Base-by-base conservation (phyloP, 306 rosid genomes). In the Sesbania bispinosa region DNA sequence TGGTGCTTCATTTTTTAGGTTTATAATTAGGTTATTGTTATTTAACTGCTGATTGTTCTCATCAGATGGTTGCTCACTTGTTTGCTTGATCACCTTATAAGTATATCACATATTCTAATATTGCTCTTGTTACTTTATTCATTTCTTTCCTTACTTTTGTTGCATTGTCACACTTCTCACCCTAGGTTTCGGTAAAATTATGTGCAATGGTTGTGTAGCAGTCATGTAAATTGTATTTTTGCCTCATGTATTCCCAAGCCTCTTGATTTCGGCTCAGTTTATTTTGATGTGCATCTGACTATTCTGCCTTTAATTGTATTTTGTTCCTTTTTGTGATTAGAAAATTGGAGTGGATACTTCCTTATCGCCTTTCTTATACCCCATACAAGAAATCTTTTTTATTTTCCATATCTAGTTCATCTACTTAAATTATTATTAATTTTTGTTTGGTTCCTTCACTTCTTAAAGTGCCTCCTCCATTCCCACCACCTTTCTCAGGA, bases 401-500 rank as follows among this genome's bases (percentile, higher is more conserved):
- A 1, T 54, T 63, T 76, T 14, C 36, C 24, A 18, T 48, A 20
- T 21, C 26, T 48, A 47, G 65, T 47, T 73, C 30, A 35, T 69
- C 30, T 79, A 19, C 81, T 77, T 74, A 32, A 59, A 24, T 61
- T 79, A 52, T 59, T 62, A 74, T 74, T 78, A 52, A 50, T 81
- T 64, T 77, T 62, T 77, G 35, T 67, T 86, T 81, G 79, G 58
- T 47, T 82, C 80, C 80, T 83, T 80, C 82, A 66, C 79, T 85
- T 89, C 87, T 89, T 82, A 81, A 73, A 93, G 98, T 90, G 90
- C 97, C 98, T 75, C 88, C 92, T 84, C 94, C 94, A 70, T 75
- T 90, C 73, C 98, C 98, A 58, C 97, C 92, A 73, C 96, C 87
- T 75, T 80, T 88, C 79, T 93, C 96, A 70, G 96, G 96, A 88